Evolutionary conservation across 192 early-diverging fungal genomes (phyloP).

Genomic region (Linnemannia exigua): DNA sequence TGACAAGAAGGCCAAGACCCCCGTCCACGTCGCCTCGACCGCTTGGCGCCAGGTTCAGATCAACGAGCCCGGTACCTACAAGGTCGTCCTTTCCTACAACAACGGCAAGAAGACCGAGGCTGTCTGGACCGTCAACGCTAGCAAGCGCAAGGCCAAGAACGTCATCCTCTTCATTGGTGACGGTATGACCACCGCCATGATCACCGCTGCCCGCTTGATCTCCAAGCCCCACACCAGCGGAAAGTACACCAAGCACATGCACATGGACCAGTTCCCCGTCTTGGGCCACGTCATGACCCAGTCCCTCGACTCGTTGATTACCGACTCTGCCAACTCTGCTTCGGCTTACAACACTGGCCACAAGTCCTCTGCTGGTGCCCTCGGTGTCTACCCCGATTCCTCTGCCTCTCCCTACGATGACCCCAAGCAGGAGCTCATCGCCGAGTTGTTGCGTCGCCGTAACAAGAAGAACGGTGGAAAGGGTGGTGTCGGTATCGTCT

Average conservation of each 20-base stretch:
- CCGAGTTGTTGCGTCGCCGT: slow-evolving; percentile 72
- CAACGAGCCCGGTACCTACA: slow-evolving; percentile 63
- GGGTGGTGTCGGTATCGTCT: slow-evolving; percentile 75
- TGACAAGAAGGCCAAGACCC: slow-evolving; percentile 42
- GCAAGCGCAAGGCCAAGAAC: slow-evolving; percentile 73
- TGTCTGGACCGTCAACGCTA: slow-evolving; percentile 61
- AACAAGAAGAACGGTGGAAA: slow-evolving; percentile 62
- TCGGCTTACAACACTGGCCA: slow-evolving; percentile 74
- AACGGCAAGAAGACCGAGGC: slow-evolving; percentile 65
- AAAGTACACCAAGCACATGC: slow-evolving; percentile 63
- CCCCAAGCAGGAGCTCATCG: slow-evolving; percentile 72
- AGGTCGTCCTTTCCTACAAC: slow-evolving; percentile 60
- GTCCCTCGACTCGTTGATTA: slow-evolving; percentile 72
- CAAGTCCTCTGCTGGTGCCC: slow-evolving; percentile 68
- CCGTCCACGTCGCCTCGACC: slow-evolving; percentile 62
- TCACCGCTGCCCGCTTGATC: slow-evolving; percentile 73
- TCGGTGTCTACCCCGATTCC: slow-evolving; percentile 75
- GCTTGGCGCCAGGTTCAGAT: slow-evolving; percentile 62
- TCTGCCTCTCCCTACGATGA: slow-evolving; percentile 70
- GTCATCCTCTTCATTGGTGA: slow-evolving; percentile 75
- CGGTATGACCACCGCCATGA: slow-evolving; percentile 73
- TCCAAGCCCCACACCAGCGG: slow-evolving; percentile 69
- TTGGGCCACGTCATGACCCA: slow-evolving; percentile 71
- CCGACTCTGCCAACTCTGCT: slow-evolving; percentile 82
- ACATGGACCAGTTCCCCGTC: slow-evolving; percentile 65